Percentiles rank a stretch among this genome's conserved stretches.
phyloP scores from a whole-genome alignment of 257 asterid genomes.

The Prunella vulgaris region DNA sequence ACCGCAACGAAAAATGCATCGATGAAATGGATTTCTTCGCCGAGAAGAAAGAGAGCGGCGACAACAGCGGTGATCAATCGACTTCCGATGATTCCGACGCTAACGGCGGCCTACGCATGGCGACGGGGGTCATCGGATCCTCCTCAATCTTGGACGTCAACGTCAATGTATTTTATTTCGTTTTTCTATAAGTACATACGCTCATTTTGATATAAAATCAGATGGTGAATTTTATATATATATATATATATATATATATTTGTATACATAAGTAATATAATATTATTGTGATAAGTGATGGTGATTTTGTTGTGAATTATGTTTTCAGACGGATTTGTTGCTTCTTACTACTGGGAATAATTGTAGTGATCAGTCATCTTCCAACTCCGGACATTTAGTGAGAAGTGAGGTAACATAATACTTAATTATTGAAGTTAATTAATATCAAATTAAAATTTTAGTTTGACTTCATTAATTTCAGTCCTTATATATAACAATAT shows the following conservation, averaged over 20 bases:
- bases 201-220: not conserved
- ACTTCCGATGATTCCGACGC: not conserved
- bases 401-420: slow-evolving; percentile 46
- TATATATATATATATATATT: too few relatives aligned
- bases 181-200: too few relatives aligned
- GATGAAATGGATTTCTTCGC: slow-evolving; percentile 76
- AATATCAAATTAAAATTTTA: too few relatives aligned
- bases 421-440: too few relatives aligned
- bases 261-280: too few relatives aligned
- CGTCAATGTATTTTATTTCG: slow-evolving; percentile 42
- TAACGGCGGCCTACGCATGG: not conserved
- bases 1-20: slow-evolving; percentile 1
- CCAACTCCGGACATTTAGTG: slow-evolving; percentile 38
- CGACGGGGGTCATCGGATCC: not conserved
- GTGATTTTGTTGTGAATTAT: not conserved
- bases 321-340: slow-evolving; percentile 59
- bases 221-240: too few relatives aligned
- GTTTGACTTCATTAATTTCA: too few relatives aligned
- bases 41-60: slow-evolving; percentile 22
- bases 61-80: not conserved
- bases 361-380: slow-evolving; percentile 50
- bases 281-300: not conserved
- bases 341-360: slow-evolving; percentile 58
- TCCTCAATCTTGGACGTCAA: slow-evolving; percentile 36
- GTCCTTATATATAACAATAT: too few relatives aligned